Evolutionary conservation across 805 yeast species (phyloP), one percentile per base, ranked within the genome.

Genomic region (Metschnikowia hibisci): DNA sequence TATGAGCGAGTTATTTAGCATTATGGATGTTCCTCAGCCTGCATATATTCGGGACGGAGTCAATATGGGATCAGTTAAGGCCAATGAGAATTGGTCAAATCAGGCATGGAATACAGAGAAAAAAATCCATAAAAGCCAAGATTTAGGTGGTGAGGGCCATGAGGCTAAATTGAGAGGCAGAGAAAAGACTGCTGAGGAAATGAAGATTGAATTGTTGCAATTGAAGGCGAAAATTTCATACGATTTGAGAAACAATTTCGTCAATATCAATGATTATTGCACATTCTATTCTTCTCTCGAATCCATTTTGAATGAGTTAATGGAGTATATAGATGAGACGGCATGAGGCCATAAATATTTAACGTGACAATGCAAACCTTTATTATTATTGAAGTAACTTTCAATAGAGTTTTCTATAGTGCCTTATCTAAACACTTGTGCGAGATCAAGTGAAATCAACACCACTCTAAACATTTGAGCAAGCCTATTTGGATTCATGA

Each of bases 21-120:
- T 65, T 1, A 67, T 70, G 72, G 66, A 69, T 48, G 75, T 70
- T 3, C 73, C 75, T 0, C 74, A 66, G 43, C 75, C 75, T n/a
- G 50, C 46, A 4, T 47, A 44, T 33, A 39, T 46, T 9, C 32
- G 29, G 9, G 40, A 47, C 12, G 54, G 51, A 1, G 42, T 44
- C 25, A 49, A 39, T 7, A 30, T 51, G 32, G 50, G 44, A 13
- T 39, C 48, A 16, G 36, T 47, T 5, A 40, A 41, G 26, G 39
- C 18, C n/a, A 43, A 47, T 10, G 50, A 48, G 13, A 29, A 39
- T 14, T 3, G 12, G 11, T 15, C 38, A 3, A 14, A 27, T 30
- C 41, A 25, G 4, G 26, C 35, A 28, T 37, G 40, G 40, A 18
- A 37, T 4, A 10, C 14, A 18, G 25, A 29, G n/a, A 18, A 13